Percentiles rank a stretch among this genome's conserved stretches.
Conservation (phyloP, 805 yeast genomes). For the Huiozyma naganishii region DNA sequence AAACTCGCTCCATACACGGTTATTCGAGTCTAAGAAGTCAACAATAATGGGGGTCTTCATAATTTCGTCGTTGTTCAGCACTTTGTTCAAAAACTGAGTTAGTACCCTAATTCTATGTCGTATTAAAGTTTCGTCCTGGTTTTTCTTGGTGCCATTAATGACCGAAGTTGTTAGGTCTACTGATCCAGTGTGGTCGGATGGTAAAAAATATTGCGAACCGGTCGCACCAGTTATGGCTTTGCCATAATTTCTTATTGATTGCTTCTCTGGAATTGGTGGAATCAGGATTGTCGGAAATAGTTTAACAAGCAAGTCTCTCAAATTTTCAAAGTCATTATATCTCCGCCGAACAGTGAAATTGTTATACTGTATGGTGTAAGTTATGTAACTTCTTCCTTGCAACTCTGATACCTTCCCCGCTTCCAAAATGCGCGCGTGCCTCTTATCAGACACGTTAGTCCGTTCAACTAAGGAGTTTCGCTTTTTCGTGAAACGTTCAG, state of each 20-base stretch:
- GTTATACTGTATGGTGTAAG: conserved; percentile 61
- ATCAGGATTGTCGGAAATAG: conserved; percentile 72
- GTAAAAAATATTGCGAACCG: conserved; percentile 17
- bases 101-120: conserved; percentile 28
- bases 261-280: conserved; percentile 93
- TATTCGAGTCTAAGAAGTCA: conserved; percentile 27
- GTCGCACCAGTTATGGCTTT: conserved; percentile 23
- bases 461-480: background rate
- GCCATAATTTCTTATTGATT: conserved; percentile 29
- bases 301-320: conserved; percentile 56
- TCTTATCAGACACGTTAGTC: background rate
- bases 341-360: conserved; percentile 56
- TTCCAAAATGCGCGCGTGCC: conserved; percentile 19
- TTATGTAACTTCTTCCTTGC: conserved; percentile 35
- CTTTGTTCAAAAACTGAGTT: conserved; percentile 24
- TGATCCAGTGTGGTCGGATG: conserved; percentile 23
- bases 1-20: conserved; percentile 26
- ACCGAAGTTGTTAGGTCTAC: conserved; percentile 24
- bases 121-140: conserved; percentile 25
- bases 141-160: conserved; percentile 21
- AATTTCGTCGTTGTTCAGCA: conserved; percentile 20
- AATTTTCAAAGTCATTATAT: conserved; percentile 84
- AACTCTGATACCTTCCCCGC: conserved; percentile 25
- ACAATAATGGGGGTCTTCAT: conserved; percentile 23
- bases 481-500: background rate